Conservation (phyloP, 805 yeast species). For the Hanseniaspora thailandica region DNA sequence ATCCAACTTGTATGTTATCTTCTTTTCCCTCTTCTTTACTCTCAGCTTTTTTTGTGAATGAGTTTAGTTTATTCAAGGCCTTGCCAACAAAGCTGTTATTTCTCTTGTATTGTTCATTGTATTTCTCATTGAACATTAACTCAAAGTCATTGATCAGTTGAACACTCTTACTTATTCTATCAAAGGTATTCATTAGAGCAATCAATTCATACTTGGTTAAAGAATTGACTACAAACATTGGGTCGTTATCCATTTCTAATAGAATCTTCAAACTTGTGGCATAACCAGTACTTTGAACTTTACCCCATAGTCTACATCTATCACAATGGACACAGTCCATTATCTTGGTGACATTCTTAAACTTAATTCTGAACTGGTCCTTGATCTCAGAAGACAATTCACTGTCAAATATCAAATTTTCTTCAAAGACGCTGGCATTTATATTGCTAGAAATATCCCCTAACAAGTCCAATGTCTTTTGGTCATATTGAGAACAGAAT, state of each 20-base stretch:
- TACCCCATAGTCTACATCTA: conserved; percentile 96
- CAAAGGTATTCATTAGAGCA: conserved; percentile 84
- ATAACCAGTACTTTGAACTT: conserved; percentile 91
- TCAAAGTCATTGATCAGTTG: conserved; percentile 64
- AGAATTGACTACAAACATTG: conserved; percentile 41
- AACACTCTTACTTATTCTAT: conserved; percentile 76
- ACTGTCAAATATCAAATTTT: conserved; percentile 38
- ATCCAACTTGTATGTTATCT: conserved; percentile 12
- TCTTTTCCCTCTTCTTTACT: conserved; percentile 13
- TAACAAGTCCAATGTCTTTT: conserved; percentile 36
- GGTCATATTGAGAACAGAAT: conserved; percentile 38
- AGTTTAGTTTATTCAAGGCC: conserved; percentile 22
- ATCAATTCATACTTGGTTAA: conserved; percentile 74
- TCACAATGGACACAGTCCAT: conserved; percentile 99
- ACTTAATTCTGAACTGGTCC: conserved; percentile 74
- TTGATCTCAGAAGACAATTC: conserved; percentile 43
- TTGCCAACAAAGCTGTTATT: conserved; percentile 25
- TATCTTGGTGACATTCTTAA: conserved; percentile 77
- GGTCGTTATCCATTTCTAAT: conserved; percentile 55
- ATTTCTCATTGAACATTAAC: conserved; percentile 35
- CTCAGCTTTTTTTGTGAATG: neutral
- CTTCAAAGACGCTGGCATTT: conserved; percentile 37
- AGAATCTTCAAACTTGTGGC: conserved; percentile 89
- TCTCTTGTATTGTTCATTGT: conserved; percentile 19
- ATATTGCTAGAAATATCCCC: conserved; percentile 31